Evolutionary conservation across 192 early-diverging fungal genomes (phyloP), one percentile per base, ranked within the genome.

Genomic region (Helicostylum pulchrum): DNA sequence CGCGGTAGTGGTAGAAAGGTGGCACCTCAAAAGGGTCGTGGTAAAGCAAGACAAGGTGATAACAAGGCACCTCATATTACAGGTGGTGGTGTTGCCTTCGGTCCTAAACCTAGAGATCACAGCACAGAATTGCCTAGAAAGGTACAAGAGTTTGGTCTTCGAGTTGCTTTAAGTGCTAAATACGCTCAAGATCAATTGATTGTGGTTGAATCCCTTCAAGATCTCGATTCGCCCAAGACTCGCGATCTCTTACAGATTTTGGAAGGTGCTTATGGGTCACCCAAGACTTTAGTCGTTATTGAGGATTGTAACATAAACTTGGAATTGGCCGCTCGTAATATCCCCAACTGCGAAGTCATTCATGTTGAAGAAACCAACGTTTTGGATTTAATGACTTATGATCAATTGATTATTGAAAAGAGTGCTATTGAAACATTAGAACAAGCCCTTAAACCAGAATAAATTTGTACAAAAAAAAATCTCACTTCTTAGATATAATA

Each of bases 21-120:
- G 11, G 86, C 87, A 51, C 92, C 89, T 34, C 96, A 98, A 73
- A 98, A 98, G 76, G 96, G 96, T 14, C 83, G 94, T 31, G 96
- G 96, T 71, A 85, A 81, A 70, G 94, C 96, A n/a, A 82, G 96
- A 63, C 87, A 92, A 19, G 93, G 94, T 23, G 88, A 88, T 2
- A 53, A 87, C 30, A 81, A 94, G 21, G 91, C 94, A 23, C 92
- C 96, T 32, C 92, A 95, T 70, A 90, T 85, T 68, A 78, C 84
- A 21, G 96, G 96, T 76, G 96, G 91, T 75, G 91, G 86, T 56
- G 80, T 85, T 61, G 91, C 84, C 0, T 94, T 95, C 65, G 96
- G 94, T n/a, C 95, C 95, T n/a, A 82, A 86, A 23, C 92, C 94
- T 0, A 89, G 92, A 59, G 83, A 87, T 69, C 90, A 91, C 54